Evolutionary conservation across 2,329 filamentous ascomycete genomes (phyloP).

Genomic region (Chrysoporthe puriensis): DNA sequence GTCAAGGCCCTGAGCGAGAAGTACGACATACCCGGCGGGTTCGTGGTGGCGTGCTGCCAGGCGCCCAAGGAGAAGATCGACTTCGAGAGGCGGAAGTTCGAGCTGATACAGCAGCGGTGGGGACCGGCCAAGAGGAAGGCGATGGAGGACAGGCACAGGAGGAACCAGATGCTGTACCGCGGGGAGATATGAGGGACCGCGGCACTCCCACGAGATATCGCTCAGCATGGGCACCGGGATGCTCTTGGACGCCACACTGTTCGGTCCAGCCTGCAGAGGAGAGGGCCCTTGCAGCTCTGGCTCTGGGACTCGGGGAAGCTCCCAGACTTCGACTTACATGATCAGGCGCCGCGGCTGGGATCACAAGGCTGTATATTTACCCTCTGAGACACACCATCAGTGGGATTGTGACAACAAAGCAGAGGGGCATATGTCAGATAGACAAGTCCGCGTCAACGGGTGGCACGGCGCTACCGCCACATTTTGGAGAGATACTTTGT

Average conservation of each 20-base stretch:
- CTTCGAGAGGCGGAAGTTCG: conserved; percentile 48
- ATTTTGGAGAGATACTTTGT: conserved; percentile 10
- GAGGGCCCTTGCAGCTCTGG: background rate
- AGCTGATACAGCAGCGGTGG: conserved; percentile 58
- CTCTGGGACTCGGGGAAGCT: background rate
- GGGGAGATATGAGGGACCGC: conserved; percentile 50
- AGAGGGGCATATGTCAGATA: conserved; percentile 10
- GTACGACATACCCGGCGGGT: conserved; percentile 59
- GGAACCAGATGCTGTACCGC: conserved; percentile 55
- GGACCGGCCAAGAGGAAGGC: conserved; percentile 59
- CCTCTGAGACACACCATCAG: conserved; percentile 6
- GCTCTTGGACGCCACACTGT: background rate
- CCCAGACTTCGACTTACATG: background rate
- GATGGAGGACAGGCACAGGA: conserved; percentile 57
- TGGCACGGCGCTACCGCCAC: background rate
- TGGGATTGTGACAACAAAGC: conserved; percentile 3
- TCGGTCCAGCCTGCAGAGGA: background rate
- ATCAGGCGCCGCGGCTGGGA: background rate
- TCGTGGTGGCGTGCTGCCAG: conserved; percentile 62
- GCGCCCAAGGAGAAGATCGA: conserved; percentile 52
- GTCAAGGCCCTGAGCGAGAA: conserved; percentile 55
- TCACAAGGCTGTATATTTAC: conserved; percentile 4
- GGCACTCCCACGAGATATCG: background rate
- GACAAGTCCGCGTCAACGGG: conserved; percentile 5
- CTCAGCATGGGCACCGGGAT: background rate